Conservation (phyloP, 768 basidiomycete species). For the Podaxis mareebaensis region DNA sequence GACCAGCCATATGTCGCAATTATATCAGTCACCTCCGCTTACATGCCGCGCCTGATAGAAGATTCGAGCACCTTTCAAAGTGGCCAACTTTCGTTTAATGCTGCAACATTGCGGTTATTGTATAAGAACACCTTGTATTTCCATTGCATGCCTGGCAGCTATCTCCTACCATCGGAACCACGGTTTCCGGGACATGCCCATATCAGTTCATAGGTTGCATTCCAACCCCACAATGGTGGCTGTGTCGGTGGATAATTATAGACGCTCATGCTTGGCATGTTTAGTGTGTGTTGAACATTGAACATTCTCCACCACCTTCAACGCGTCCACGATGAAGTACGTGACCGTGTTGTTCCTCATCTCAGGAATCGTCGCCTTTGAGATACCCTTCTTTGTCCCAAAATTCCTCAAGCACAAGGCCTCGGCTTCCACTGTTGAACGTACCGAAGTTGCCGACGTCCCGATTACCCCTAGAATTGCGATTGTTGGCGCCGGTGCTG, state of each 20-base stretch:
- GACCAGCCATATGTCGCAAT: constrained; percentile 9
- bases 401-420: constrained; percentile 45
- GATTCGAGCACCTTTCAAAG: not conserved
- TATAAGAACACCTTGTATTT: not conserved
- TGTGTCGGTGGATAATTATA: not conserved
- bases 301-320: not conserved
- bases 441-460: constrained; percentile 17
- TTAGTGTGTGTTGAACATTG: not conserved
- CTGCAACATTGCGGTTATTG: not conserved
- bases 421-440: constrained; percentile 19
- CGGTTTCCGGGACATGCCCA: not conserved
- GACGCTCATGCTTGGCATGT: not conserved
- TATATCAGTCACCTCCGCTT: not conserved
- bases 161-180: not conserved
- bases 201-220: not conserved
- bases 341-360: constrained; percentile 31
- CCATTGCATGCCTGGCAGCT: not conserved
- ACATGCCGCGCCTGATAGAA: not conserved
- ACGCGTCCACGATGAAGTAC: constrained; percentile 21
- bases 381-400: constrained; percentile 57
- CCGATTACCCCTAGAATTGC: constrained; percentile 60
- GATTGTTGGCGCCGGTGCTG: constrained; percentile 90
- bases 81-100: not conserved
- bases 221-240: not conserved
- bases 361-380: constrained; percentile 37